These are phyloP conservation scores for Acacia concinna DNA, from an alignment of 331 rosid genomes.

Conservation along the genomic window DNA sequence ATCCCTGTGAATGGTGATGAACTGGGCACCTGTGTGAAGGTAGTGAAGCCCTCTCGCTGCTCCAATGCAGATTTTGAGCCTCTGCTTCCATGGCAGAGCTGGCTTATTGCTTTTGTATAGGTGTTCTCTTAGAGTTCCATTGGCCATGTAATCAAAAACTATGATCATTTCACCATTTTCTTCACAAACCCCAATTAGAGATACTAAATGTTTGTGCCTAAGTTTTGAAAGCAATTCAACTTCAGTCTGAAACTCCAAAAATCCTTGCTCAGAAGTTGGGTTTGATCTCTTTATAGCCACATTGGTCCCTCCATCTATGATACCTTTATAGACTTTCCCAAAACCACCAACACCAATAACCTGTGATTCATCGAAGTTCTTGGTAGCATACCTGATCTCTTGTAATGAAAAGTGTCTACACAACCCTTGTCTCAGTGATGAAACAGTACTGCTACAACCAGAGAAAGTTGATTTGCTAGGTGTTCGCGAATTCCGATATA, in stretches of 20 bases:
- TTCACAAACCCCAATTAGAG: constrained; percentile 48
- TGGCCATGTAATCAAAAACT: constrained; percentile 56
- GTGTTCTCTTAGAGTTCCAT: constrained; percentile 55
- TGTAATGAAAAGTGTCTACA: constrained; percentile 46
- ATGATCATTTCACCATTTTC: constrained; percentile 52
- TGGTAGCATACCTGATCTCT: constrained; percentile 45
- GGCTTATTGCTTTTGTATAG: constrained; percentile 34
- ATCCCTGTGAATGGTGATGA: constrained; percentile 47
- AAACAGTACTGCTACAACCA: constrained; percentile 37
- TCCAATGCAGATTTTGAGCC: constrained; percentile 34
- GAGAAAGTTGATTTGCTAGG: constrained; percentile 16
- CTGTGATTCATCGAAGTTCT: constrained; percentile 45
- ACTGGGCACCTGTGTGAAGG: constrained; percentile 16
- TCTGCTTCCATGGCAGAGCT: constrained; percentile 44
- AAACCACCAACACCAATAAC: constrained; percentile 60
- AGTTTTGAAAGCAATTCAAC: constrained; percentile 57
- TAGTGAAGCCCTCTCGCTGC: constrained; percentile 22
- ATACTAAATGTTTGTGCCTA: constrained; percentile 52
- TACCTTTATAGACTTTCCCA: constrained; percentile 57
- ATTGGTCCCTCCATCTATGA: constrained; percentile 41
- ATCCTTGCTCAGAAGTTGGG: constrained; percentile 49
- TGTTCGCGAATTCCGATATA: constrained; percentile 26
- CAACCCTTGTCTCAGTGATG: constrained; percentile 33
- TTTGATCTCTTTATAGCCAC: constrained; percentile 57
- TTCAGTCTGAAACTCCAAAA: constrained; percentile 47